Evolutionary conservation across 306 rosid genomes (phyloP), one percentile per base, ranked within the genome.

Genomic region (Trifolium subterraneum): DNA sequence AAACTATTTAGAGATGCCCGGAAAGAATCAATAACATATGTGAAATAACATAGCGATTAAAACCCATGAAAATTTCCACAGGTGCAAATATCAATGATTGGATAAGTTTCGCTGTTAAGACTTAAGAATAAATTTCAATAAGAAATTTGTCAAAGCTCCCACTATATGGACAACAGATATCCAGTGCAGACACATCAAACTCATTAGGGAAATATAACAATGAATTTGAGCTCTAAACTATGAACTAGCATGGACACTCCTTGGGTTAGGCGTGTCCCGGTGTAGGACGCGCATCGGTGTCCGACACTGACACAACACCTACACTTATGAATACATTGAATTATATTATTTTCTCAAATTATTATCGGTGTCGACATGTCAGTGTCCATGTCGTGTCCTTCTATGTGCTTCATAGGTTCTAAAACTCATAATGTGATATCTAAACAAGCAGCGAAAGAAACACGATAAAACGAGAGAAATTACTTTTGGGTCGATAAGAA

Each of bases 401-500:
- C 4, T 29, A 4, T 29, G 33, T 29, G 33, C 33, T 29, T 29
- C 33, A 29, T 29, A 29, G 1, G 33, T 52, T 65, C 54, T 38
- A 33, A 15, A 41, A 76, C 62, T 50, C 71, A 25, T 48, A 60
- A 29, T 27, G 12, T 27, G 20, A 73, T 59, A 16, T 39, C 47
- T 38, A 77, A 27, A 36, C 31, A 61, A 33, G 58, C 23, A 10
- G 19, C 22, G 36, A 66, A 52, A 42, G 79, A 76, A 55, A 10
- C 12, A 52, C 8, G 38, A 25, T 47, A 58, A 60, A 58, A 35
- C 10, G 72, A 10, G 54, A 51, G 33, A 66, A 61, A 79, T 20
- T 89, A 93, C 97, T 94, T 94, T 64, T 90, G 99, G 9, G 98
- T 94, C 36, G 99, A 94, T 68, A 94, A 51, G 69, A 94, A 94